Conservation (phyloP, 495 filamentous ascomycete genomes). For the Cetradonia linearis region DNA sequence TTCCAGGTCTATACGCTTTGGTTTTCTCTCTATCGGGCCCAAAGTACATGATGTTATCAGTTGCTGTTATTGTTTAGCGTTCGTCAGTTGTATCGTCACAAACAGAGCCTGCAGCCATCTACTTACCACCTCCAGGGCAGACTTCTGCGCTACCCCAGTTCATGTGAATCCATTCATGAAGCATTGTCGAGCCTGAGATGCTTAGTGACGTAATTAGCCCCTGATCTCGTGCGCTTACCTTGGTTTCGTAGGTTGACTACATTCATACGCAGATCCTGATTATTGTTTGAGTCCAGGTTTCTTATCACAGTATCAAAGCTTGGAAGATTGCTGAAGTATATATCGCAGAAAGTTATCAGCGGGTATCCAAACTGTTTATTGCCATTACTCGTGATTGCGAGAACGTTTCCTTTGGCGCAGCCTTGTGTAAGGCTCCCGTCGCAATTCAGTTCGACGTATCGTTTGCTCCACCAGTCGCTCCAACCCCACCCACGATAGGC, state of each 20-base stretch:
- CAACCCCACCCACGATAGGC: background rate
- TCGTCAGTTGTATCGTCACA: background rate
- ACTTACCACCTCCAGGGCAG: background rate
- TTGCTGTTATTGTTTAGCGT: background rate
- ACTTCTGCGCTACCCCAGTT: background rate
- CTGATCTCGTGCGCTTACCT: background rate
- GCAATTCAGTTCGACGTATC: background rate
- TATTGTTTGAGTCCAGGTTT: background rate
- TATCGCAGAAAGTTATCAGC: background rate
- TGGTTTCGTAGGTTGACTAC: background rate
- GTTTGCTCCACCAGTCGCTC: background rate
- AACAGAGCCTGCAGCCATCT: background rate
- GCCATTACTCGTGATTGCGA: background rate
- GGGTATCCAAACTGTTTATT: background rate
- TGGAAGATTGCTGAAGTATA: background rate
- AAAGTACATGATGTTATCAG: background rate
- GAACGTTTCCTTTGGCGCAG: background rate
- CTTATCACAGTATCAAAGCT: background rate
- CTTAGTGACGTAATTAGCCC: background rate
- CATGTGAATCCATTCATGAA: background rate
- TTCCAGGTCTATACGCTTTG: background rate
- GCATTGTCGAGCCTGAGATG: background rate
- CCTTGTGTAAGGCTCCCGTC: background rate
- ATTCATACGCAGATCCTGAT: background rate
- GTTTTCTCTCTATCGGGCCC: background rate